Evolutionary conservation across 306 rosid species (phyloP).

Genomic region (Rosa multiflora): DNA sequence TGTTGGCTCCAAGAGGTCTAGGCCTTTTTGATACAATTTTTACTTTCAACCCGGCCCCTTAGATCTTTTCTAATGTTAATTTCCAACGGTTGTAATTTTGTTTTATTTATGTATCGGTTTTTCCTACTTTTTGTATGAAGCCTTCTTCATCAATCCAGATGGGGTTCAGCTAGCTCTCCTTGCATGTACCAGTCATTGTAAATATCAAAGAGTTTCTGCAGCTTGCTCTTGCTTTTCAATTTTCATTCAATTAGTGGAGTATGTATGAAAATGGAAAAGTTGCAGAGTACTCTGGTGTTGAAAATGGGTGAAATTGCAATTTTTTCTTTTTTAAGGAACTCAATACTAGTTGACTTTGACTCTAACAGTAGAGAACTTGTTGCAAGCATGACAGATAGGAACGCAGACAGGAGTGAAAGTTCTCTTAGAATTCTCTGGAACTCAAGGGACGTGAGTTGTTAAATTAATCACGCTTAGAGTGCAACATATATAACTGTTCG

Average conservation of each 20-base stretch:
- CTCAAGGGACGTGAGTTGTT: not conserved
- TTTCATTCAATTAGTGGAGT: not conserved
- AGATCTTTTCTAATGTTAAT: not conserved
- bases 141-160: constrained; percentile 7
- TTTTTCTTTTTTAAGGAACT: not conserved
- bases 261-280: not conserved
- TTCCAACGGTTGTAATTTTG: constrained; percentile 6
- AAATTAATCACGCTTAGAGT: not conserved
- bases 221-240: not conserved
- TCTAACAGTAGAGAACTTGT: not conserved
- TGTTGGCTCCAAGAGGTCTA: constrained; percentile 53
- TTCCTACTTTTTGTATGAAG: not conserved
- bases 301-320: not conserved
- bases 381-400: not conserved
- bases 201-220: constrained; percentile 30
- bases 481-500: not conserved
- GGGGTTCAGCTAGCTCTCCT: constrained; percentile 14
- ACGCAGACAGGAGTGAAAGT: not conserved
- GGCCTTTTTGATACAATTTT: constrained; percentile 46
- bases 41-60: not conserved
- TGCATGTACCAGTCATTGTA: constrained; percentile 31
- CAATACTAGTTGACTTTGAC: not conserved
- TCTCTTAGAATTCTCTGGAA: not conserved
- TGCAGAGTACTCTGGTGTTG: not conserved
- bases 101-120: not conserved